Evolutionary conservation across 208 protist species (phyloP).

Genomic region (Leishmania aethiopica): DNA sequence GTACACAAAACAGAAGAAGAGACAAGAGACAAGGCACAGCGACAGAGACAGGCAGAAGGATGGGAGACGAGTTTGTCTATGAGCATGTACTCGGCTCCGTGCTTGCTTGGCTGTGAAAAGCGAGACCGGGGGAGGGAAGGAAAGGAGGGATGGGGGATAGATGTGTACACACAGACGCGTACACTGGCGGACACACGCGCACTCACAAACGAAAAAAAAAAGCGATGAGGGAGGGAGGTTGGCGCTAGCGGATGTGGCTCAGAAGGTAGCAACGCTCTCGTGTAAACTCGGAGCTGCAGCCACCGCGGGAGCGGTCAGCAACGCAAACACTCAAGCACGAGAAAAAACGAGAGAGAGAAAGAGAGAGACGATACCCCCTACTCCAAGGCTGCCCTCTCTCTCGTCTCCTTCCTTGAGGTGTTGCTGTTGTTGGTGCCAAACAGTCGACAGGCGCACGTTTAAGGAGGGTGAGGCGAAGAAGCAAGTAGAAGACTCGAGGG

Average conservation of each 20-base stretch:
- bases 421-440: not conserved
- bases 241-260: not conserved
- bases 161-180: not conserved
- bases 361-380: not conserved
- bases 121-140: not conserved
- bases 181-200: too few relatives aligned
- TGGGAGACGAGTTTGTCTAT: not conserved
- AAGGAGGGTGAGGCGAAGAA: not conserved
- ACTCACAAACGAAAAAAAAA: too few relatives aligned
- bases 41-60: not conserved
- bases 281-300: too few relatives aligned
- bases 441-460: too few relatives aligned
- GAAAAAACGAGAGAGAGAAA: not conserved
- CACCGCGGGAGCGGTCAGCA: too few relatives aligned
- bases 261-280: not conserved
- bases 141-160: not conserved
- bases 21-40: not conserved
- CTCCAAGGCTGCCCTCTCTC: not conserved
- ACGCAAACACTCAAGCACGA: too few relatives aligned
- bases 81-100: not conserved
- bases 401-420: not conserved
- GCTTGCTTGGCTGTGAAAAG: not conserved
- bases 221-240: too few relatives aligned
- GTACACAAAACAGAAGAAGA: not conserved
- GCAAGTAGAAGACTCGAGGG: not conserved